phyloP scores from a whole-genome alignment of 108 stramenopile genomes.

The Pseudonitzschia multistriata region DNA sequence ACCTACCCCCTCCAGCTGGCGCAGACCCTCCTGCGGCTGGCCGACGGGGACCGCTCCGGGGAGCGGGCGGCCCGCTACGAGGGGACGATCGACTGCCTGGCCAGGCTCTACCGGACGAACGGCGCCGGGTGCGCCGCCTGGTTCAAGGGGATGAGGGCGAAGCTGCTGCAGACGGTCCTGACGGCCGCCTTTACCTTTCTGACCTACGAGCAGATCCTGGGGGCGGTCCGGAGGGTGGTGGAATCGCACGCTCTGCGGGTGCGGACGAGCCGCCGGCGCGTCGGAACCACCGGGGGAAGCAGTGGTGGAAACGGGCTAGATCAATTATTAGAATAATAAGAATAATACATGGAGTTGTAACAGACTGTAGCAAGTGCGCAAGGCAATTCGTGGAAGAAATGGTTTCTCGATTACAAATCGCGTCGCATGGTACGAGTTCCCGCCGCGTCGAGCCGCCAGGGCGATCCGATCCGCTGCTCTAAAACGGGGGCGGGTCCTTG shows the following conservation, averaged over 20 bases:
- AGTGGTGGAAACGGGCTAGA: no score
- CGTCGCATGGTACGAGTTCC: no score
- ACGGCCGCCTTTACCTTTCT: constrained; percentile 87
- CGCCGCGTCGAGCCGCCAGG: no score
- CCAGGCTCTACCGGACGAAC: constrained; percentile 49
- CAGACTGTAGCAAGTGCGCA: no score
- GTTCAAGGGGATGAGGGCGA: constrained; percentile 90
- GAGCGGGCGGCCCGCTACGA: constrained; percentile 25
- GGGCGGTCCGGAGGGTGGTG: constrained; percentile 11
- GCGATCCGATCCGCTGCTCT: not conserved
- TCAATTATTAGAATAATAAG: no score
- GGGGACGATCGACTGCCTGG: constrained; percentile 72
- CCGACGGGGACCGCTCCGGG: constrained; percentile 6
- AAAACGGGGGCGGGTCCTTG: constrained; percentile 48
- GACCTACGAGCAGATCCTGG: constrained; percentile 86
- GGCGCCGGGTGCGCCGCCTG: constrained; percentile 54
- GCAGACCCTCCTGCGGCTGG: constrained; percentile 42
- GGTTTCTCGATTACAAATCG: no score
- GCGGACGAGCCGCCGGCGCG: not conserved
- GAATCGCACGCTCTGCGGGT: not conserved
- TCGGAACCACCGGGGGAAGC: no score
- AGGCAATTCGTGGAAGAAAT: no score
- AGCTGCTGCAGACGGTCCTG: constrained; percentile 88
- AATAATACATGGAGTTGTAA: no score
- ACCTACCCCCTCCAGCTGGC: constrained; percentile 91